Evolutionary conservation across 352 stramenopile species (phyloP).

Genomic region (Ophiocytium majus): DNA sequence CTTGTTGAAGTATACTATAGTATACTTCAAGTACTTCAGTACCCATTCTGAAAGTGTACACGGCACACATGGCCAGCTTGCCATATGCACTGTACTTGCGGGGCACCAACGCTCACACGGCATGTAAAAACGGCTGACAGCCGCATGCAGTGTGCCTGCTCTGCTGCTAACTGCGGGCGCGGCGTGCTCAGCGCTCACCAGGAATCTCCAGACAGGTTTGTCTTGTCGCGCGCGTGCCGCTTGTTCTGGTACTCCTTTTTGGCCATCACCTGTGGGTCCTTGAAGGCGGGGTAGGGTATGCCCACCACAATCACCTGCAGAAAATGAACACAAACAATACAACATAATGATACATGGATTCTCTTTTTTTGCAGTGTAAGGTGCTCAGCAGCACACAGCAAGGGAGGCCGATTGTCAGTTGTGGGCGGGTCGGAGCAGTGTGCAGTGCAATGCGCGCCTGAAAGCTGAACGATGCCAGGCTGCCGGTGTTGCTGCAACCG

Average conservation of each 20-base stretch:
- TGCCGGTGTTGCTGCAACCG: no score
- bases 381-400: no score
- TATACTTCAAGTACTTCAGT: background rate
- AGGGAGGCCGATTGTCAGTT: no score
- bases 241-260: conserved; percentile 12
- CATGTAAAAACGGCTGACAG: background rate
- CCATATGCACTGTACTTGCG: background rate
- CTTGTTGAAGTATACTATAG: background rate
- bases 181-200: no score
- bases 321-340: background rate
- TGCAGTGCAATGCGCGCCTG: no score
- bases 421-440: no score
- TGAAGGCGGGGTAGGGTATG: conserved; percentile 83
- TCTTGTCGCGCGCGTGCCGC: background rate
- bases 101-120: background rate
- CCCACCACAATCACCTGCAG: conserved; percentile 93
- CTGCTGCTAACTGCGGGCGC: no score
- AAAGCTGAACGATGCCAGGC: no score
- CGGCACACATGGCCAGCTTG: background rate
- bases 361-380: no score
- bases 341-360: no score
- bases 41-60: background rate
- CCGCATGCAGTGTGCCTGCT: background rate
- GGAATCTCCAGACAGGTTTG: background rate
- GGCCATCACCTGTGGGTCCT: conserved; percentile 40